Evolutionary conservation across 2,329 filamentous ascomycete species (phyloP).

Genomic region (Botrytis hyacinthi): DNA sequence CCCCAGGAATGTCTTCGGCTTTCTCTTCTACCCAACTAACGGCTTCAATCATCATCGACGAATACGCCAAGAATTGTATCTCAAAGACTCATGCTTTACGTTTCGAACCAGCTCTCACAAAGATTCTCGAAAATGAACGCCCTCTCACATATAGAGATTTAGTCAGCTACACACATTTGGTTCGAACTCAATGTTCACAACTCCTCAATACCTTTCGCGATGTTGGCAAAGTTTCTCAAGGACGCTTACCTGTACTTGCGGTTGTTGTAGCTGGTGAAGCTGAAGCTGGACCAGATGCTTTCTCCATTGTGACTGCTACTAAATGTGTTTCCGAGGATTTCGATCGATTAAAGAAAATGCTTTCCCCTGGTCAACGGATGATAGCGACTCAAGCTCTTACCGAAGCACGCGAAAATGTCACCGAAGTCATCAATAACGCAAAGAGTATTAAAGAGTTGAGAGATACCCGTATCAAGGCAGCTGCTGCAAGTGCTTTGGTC

Average conservation of each 20-base stretch:
- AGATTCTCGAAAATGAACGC: constrained; percentile 77
- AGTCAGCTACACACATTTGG: constrained; percentile 83
- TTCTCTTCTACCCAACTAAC: constrained; percentile 85
- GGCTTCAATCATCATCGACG: constrained; percentile 80
- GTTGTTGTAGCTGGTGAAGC: constrained; percentile 92
- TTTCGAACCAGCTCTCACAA: constrained; percentile 65
- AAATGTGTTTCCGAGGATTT: constrained; percentile 84
- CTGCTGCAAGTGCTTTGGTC: constrained; percentile 82
- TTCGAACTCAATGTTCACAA: constrained; percentile 86
- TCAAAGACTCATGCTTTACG: constrained; percentile 52
- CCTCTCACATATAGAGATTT: constrained; percentile 85
- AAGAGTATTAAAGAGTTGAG: constrained; percentile 74
- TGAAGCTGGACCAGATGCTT: constrained; percentile 87
- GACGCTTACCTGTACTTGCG: constrained; percentile 75
- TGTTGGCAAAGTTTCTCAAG: constrained; percentile 74
- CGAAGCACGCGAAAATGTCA: constrained; percentile 70
- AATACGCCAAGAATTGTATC: constrained; percentile 68
- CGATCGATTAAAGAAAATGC: constrained; percentile 81
- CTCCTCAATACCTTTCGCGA: constrained; percentile 90
- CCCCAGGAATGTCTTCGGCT: constrained; percentile 66
- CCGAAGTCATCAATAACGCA: constrained; percentile 75
- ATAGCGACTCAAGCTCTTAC: constrained; percentile 76
- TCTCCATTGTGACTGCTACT: constrained; percentile 83
- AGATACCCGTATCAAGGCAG: constrained; percentile 82
- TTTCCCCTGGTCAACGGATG: constrained; percentile 83